phyloP scores from a whole-genome alignment of 1,139 yeast species.

The Scheffersomyces lignicola region DNA sequence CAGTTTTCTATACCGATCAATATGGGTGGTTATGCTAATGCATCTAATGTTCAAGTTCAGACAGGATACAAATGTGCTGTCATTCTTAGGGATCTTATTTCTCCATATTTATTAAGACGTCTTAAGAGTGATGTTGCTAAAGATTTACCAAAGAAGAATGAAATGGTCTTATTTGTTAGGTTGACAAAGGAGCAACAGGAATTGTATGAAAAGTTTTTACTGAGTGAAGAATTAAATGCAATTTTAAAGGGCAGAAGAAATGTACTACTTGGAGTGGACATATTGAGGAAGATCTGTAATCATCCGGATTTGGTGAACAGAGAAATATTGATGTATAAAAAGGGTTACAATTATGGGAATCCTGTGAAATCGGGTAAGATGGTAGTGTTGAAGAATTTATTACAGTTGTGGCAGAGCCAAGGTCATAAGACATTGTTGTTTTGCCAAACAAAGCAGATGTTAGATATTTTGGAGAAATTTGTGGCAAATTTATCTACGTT shows the following conservation, averaged over 20 bases:
- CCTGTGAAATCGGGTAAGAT: slow-evolving; percentile 82
- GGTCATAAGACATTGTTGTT: slow-evolving; percentile 79
- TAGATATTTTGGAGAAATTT: slow-evolving; percentile 75
- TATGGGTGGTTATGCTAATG: slow-evolving; percentile 98
- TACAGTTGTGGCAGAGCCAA: slow-evolving; percentile 75
- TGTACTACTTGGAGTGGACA: slow-evolving; percentile 86
- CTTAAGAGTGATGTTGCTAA: slow-evolving; percentile 96
- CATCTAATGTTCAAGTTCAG: slow-evolving; percentile 92
- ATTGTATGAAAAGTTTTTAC: slow-evolving; percentile 70
- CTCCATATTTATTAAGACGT: slow-evolving; percentile 85
- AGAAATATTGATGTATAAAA: slow-evolving; percentile 42
- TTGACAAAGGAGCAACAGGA: slow-evolving; percentile 74
- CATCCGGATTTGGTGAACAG: slow-evolving; percentile 87
- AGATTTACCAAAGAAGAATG: slow-evolving; percentile 90
- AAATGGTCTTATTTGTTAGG: slow-evolving; percentile 89
- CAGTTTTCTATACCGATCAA: slow-evolving; percentile 93
- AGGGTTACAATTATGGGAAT: slow-evolving; percentile 58
- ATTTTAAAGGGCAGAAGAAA: slow-evolving; percentile 77
- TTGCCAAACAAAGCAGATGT: slow-evolving; percentile 93
- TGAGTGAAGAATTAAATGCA: slow-evolving; percentile 72
- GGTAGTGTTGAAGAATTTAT: slow-evolving; percentile 78
- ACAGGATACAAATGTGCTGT: slow-evolving; percentile 97
- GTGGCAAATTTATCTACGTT: slow-evolving; percentile 40
- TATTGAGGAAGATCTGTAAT: slow-evolving; percentile 86
- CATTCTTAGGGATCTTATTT: slow-evolving; percentile 78